phyloP scores from a whole-genome alignment of 768 basidiomycete genomes.

The Fibroporia radiculosa region DNA sequence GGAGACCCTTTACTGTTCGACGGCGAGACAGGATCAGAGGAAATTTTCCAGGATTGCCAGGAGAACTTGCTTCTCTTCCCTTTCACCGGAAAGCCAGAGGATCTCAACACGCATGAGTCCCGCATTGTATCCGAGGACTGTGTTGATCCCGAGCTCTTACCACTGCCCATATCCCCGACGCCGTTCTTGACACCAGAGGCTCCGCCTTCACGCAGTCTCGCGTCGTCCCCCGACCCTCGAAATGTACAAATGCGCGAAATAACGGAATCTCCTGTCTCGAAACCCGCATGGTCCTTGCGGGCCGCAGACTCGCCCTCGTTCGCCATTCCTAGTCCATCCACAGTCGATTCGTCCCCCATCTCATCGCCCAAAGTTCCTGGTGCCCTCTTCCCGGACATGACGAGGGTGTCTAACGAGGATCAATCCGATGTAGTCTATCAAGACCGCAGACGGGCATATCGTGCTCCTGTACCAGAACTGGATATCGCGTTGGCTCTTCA shows the following conservation, averaged over 20 bases:
- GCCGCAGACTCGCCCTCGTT: slow-evolving; percentile 31
- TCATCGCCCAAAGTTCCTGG: slow-evolving; percentile 14
- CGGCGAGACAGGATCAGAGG: not conserved
- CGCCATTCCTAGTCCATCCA: slow-evolving; percentile 14
- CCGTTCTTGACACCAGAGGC: slow-evolving; percentile 13
- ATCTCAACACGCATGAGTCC: too few relatives aligned
- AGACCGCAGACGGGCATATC: slow-evolving; percentile 12
- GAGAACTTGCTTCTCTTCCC: too few relatives aligned
- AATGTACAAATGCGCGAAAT: slow-evolving; percentile 19
- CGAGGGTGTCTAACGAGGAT: not conserved
- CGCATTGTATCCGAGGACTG: slow-evolving; percentile 17
- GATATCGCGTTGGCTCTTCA: slow-evolving; percentile 77
- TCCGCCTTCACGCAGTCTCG: slow-evolving; percentile 1
- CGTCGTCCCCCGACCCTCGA: slow-evolving; percentile 2
- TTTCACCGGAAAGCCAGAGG: too few relatives aligned
- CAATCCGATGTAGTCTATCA: slow-evolving; percentile 8
- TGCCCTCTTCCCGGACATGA: slow-evolving; percentile 13
- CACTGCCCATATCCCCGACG: slow-evolving; percentile 22
- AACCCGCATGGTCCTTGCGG: slow-evolving; percentile 33
- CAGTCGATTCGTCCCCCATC: not conserved
- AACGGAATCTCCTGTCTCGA: slow-evolving; percentile 1
- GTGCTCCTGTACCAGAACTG: slow-evolving; percentile 25
- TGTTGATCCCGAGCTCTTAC: slow-evolving; percentile 37
- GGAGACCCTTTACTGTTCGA: not conserved
- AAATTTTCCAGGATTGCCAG: too few relatives aligned